Conservation (phyloP, 345 rosid species). For the Corchorus olitorius region DNA sequence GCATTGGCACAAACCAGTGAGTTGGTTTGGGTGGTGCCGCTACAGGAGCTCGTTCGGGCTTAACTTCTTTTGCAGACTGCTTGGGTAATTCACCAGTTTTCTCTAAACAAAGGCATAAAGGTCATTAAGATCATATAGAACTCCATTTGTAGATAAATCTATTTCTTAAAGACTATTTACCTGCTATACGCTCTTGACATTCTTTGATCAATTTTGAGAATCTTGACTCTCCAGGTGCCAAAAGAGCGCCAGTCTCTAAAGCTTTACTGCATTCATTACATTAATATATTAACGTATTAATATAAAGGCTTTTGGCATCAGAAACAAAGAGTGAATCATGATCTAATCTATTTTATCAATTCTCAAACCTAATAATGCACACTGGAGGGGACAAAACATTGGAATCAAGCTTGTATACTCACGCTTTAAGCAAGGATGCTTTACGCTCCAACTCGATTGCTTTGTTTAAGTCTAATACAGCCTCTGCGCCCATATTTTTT, state of each 20-base stretch:
- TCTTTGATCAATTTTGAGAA: slow-evolving; percentile 71
- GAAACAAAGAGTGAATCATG: too few species aligned
- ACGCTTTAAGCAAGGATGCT: too few species aligned
- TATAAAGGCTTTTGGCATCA: too few species aligned
- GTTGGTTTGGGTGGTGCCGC: slow-evolving; percentile 42
- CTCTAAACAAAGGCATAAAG: slow-evolving; percentile 31
- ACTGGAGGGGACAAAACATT: too few species aligned
- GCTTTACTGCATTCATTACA: too few species aligned
- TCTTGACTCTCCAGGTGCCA: slow-evolving; percentile 58
- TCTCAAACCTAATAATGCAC: too few species aligned
- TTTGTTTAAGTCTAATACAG: too few species aligned
- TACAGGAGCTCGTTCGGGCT: slow-evolving; percentile 6
- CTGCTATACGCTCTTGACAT: slow-evolving; percentile 62
- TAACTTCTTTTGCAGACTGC: slow-evolving; percentile 10
- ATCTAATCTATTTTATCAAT: too few species aligned
- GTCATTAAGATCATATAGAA: background rate
- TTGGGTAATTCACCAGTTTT: slow-evolving; percentile 35
- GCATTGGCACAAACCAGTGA: slow-evolving; percentile 42
- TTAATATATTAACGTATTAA: too few species aligned
- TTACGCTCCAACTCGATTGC: too few species aligned
- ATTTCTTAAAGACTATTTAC: slow-evolving; percentile 31
- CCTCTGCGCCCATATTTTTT: too few species aligned
- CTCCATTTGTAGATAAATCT: background rate
- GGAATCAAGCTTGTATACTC: too few species aligned
- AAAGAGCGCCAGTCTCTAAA: slow-evolving; percentile 63